phyloP scores from a whole-genome alignment of 257 asterid species.

The Solanum neorickii region DNA sequence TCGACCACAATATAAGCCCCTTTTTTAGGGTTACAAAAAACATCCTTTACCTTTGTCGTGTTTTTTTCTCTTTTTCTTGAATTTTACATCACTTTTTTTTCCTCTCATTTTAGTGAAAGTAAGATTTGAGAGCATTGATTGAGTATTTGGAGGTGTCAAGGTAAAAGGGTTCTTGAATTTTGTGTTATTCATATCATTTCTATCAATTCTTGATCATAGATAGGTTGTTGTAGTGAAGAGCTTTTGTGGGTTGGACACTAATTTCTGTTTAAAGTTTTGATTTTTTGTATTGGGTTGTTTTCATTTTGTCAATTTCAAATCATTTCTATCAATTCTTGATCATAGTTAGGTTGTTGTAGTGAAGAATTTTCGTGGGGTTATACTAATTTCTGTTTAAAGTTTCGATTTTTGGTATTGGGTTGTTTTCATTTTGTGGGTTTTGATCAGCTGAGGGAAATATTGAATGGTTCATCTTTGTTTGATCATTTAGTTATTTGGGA shows the following conservation, averaged over 20 bases:
- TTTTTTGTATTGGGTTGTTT: not conserved
- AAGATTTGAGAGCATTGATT: not conserved
- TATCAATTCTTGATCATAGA: not conserved
- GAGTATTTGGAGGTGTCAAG: not conserved
- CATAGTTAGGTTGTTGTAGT: not conserved
- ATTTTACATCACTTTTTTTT: not conserved
- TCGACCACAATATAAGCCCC: slow-evolving; percentile 1
- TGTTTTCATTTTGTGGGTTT: not conserved
- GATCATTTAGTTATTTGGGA: not conserved
- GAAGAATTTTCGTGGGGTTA: not conserved
- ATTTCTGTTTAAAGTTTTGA: not conserved
- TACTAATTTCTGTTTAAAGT: not conserved
- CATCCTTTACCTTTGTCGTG: not conserved
- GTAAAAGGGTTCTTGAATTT: not conserved
- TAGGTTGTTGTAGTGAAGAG: not conserved
- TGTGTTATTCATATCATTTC: not conserved
- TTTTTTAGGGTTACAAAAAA: slow-evolving; percentile 2
- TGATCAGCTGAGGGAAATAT: not conserved
- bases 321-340: not conserved
- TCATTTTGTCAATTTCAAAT: not conserved
- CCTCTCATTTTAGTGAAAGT: not conserved
- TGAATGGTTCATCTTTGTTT: not conserved
- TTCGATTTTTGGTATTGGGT: not conserved
- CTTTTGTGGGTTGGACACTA: not conserved
- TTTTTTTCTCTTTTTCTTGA: not conserved